Percentiles rank a stretch among this genome's conserved stretches.
Evolutionary conservation across 2,329 filamentous ascomycete species (phyloP).

Genomic region (Rutstroemia sp.): DNA sequence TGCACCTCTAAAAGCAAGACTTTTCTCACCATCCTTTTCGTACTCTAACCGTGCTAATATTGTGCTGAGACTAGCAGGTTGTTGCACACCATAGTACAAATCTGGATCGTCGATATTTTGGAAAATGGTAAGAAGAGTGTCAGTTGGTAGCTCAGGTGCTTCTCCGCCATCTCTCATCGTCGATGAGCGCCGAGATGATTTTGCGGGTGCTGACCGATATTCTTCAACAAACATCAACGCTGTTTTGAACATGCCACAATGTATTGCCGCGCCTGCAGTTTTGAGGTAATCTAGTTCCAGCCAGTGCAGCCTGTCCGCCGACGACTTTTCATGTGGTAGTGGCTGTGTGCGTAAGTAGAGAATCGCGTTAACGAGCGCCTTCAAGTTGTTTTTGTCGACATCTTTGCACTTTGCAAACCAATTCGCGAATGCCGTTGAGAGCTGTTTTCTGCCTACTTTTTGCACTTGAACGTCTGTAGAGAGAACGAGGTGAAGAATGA

Average conservation of each 20-base stretch:
- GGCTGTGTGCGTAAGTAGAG: constrained; percentile 83
- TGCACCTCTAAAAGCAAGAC: constrained; percentile 82
- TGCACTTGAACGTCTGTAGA: constrained; percentile 57
- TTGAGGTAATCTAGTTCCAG: constrained; percentile 71
- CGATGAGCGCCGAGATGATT: constrained; percentile 61
- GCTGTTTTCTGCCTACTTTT: constrained; percentile 46
- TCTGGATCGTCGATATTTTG: constrained; percentile 93
- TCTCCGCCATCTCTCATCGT: constrained; percentile 36
- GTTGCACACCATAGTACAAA: constrained; percentile 85
- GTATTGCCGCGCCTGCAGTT: constrained; percentile 63
- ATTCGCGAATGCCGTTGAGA: constrained; percentile 58
- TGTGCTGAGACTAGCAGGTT: constrained; percentile 66
- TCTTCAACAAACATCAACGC: constrained; percentile 80
- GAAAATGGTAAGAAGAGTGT: constrained; percentile 75
- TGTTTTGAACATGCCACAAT: constrained; percentile 80
- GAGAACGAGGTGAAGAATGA: constrained; percentile 76
- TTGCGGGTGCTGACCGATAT: constrained; percentile 47
- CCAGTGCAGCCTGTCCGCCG: constrained; percentile 75
- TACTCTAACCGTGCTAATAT: constrained; percentile 81
- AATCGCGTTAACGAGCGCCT: constrained; percentile 68
- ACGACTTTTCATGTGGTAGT: constrained; percentile 66
- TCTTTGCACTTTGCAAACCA: constrained; percentile 50
- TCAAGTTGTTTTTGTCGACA: constrained; percentile 52
- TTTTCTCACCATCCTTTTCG: constrained; percentile 80
- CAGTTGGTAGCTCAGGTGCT: constrained; percentile 43